phyloP scores from a whole-genome alignment of 202 grass and related monocot genomes.

The Tripidium arundinaceum region DNA sequence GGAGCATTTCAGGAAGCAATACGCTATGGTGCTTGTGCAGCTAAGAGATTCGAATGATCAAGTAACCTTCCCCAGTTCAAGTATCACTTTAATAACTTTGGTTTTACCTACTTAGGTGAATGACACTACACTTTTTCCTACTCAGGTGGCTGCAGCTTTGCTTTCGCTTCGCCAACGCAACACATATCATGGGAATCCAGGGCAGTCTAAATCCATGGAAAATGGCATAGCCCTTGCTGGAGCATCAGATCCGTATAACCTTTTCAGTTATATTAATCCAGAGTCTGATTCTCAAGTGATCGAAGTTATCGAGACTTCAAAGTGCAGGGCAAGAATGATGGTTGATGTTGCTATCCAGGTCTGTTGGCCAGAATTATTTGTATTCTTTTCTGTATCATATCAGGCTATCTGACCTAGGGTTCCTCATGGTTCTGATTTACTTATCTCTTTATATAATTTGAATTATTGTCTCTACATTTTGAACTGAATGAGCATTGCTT shows the following conservation, averaged over 20 bases:
- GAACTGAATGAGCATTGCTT: neutral
- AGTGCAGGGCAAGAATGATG: slow-evolving; percentile 72
- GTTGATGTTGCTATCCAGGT: slow-evolving; percentile 96
- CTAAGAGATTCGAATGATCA: slow-evolving; percentile 97
- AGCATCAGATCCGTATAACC: slow-evolving; percentile 37
- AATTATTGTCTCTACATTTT: slow-evolving; percentile 3
- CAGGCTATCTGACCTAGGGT: neutral
- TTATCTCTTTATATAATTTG: neutral
- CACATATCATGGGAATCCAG: slow-evolving; percentile 71
- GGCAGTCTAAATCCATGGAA: slow-evolving; percentile 56
- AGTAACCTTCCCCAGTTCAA: slow-evolving; percentile 31
- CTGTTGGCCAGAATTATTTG: slow-evolving; percentile 9
- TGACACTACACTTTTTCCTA: slow-evolving; percentile 28
- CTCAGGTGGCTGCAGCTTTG: slow-evolving; percentile 80
- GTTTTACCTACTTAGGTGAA: slow-evolving; percentile 17
- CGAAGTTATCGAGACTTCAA: slow-evolving; percentile 86
- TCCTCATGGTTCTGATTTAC: neutral
- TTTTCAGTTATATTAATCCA: slow-evolving; percentile 56
- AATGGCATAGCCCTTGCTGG: slow-evolving; percentile 51
- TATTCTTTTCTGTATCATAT: slow-evolving; percentile 17
- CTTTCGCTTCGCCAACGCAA: slow-evolving; percentile 84
- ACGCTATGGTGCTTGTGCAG: slow-evolving; percentile 96
- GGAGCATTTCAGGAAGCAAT: slow-evolving; percentile 91
- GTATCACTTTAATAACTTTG: slow-evolving; percentile 22
- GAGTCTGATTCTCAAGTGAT: slow-evolving; percentile 77